A percentile compares a stretch with the other conserved stretches of the same genome.
phyloP scores from a whole-genome alignment of 2,329 filamentous ascomycete genomes.

The Bisporella sp. region DNA sequence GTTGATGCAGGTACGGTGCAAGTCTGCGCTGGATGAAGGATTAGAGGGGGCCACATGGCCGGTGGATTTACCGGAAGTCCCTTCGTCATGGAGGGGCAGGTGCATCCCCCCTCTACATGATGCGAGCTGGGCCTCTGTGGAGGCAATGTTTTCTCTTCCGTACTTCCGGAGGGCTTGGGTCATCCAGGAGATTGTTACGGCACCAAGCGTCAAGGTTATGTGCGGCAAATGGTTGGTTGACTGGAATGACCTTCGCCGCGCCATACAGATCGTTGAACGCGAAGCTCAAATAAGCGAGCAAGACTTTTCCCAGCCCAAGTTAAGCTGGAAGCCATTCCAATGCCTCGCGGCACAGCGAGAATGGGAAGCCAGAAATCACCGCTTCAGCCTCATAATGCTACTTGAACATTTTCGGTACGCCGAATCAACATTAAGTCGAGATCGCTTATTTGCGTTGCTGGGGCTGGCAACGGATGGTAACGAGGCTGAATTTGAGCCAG shows the following conservation, averaged over 20 bases:
- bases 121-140: too few relatives aligned
- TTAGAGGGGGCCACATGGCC: too few relatives aligned
- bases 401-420: constrained; percentile 3
- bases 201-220: neutral
- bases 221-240: constrained; percentile 1
- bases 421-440: neutral
- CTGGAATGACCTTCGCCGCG: constrained; percentile 2
- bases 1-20: neutral
- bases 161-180: constrained; percentile 7
- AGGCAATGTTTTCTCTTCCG: too few relatives aligned
- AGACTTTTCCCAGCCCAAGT: neutral
- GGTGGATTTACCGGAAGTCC: too few relatives aligned
- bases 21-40: too few relatives aligned
- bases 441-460: constrained; percentile 4
- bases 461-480: constrained; percentile 1
- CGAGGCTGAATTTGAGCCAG: neutral
- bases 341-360: neutral
- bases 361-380: too few relatives aligned
- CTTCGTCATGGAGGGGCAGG: too few relatives aligned
- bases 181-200: constrained; percentile 7
- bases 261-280: neutral
- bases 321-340: neutral
- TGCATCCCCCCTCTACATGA: too few relatives aligned
- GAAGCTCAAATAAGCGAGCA: neutral
- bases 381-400: neutral